Evolutionary conservation across 2,329 filamentous ascomycete genomes (phyloP), one percentile per base, ranked within the genome.

Genomic region (Aphanocladium album): DNA sequence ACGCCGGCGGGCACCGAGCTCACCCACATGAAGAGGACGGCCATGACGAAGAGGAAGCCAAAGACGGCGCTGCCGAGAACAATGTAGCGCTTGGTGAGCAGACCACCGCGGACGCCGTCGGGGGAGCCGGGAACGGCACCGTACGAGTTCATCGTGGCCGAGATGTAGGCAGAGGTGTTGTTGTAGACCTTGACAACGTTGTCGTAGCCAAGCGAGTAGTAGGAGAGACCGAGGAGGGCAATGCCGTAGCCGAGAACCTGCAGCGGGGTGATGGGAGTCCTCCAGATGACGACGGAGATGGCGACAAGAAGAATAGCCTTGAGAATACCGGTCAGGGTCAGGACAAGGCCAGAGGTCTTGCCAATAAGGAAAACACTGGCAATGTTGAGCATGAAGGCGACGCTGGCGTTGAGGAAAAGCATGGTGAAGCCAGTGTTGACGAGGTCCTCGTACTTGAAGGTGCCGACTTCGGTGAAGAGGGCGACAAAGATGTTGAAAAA

Each of bases 361-460:
- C 91, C 90, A 69, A 96, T 96, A 75, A 96, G 72, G 77, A 92
- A 91, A n/a, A 95, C 90, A 65, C 91, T 90, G 45, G 89, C 89
- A 37, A 95, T 83, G 74, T 95, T 96, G 66, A 95, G 79, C 67
- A 90, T 71, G 76, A 95, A 95, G 1, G 91, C 91, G 60, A 93
- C 81, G 64, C 84, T 74, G n/a, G 89, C 91, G 73, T 95, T 95
- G 65, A 85, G 77, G 52, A 91, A 67, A 23, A 96, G 80, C 62
- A 86, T 82, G 66, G 81, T 79, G 61, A 86, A 76, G 30, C 91
- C 91, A 7, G 90, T 73, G 30, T 81, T 79, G 69, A 84, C 80
- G 64, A 92, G 77, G 66, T 93, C 86, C 47, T 77, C 82, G 76
- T 87, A 80, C 51, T 84, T 80, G 75, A 96, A 85, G 41, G 71